Percentiles rank a stretch among this genome's conserved stretches.
These are phyloP conservation scores for Endoconidiophora polonica DNA, from an alignment of 2,329 filamentous ascomycete genomes.

Conservation along the genomic window DNA sequence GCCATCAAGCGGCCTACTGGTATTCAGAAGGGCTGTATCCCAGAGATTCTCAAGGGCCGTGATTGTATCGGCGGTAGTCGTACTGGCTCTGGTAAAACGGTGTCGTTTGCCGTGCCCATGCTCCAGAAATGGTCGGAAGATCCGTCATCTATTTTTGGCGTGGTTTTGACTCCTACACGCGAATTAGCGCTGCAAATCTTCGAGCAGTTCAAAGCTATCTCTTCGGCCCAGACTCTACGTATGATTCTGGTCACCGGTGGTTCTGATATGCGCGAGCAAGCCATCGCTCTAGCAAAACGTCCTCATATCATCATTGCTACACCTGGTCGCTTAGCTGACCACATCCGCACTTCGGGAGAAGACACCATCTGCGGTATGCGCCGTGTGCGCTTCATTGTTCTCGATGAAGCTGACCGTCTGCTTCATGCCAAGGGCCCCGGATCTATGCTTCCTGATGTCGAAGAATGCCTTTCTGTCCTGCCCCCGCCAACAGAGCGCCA, in stretches of 20 bases:
- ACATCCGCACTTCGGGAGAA: conserved; percentile 77
- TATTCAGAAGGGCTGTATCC: conserved; percentile 87
- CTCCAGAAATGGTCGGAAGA: conserved; percentile 87
- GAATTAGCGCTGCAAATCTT: conserved; percentile 92
- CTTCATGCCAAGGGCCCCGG: conserved; percentile 56
- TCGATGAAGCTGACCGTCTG: conserved; percentile 89
- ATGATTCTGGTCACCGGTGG: conserved; percentile 82
- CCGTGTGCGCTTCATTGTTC: conserved; percentile 68
- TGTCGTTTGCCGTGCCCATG: conserved; percentile 89
- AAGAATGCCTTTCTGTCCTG: conserved; percentile 68
- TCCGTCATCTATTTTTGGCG: conserved; percentile 75
- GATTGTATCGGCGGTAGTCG: conserved; percentile 91
- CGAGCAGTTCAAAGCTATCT: conserved; percentile 90
- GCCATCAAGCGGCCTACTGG: conserved; percentile 79
- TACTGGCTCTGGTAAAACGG: conserved; percentile 93
- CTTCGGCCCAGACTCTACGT: conserved; percentile 73
- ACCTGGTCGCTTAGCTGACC: conserved; percentile 80
- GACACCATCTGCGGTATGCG: conserved; percentile 74
- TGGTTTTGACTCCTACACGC: conserved; percentile 77
- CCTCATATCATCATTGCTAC: conserved; percentile 93
- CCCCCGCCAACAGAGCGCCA: conserved; percentile 68
- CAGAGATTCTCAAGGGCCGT: conserved; percentile 74
- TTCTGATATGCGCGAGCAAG: conserved; percentile 80
- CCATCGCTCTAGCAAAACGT: conserved; percentile 61
- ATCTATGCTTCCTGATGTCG: conserved; percentile 87